phyloP scores from a whole-genome alignment of 2,329 filamentous ascomycete genomes.

The Celoporthe dispersa region DNA sequence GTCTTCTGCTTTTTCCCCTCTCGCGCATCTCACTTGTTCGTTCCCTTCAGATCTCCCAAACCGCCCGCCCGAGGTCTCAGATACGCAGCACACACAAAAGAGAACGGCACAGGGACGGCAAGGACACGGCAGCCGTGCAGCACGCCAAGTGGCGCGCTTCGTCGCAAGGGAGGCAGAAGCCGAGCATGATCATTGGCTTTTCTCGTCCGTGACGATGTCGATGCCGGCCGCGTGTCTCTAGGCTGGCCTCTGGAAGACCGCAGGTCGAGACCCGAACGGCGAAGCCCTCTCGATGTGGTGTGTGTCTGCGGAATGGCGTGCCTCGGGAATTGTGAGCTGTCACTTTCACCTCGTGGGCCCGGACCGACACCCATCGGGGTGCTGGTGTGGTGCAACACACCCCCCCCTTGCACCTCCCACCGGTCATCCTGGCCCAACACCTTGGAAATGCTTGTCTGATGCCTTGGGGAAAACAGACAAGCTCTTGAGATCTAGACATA shows the following conservation, averaged over 20 bases:
- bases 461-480: background rate
- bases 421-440: background rate
- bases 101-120: background rate
- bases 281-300: conserved; percentile 7
- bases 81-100: background rate
- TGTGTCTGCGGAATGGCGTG: background rate
- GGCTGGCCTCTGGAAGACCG: background rate
- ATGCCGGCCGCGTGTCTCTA: background rate
- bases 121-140: background rate
- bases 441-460: background rate
- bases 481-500: background rate
- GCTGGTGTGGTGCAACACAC: background rate
- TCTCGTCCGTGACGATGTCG: background rate
- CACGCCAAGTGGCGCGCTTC: conserved; percentile 6
- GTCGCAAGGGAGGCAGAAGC: background rate
- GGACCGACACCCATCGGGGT: background rate
- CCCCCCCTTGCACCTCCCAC: background rate
- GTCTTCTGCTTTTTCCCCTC: background rate
- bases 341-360: conserved; percentile 11
- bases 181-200: background rate
- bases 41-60: background rate
- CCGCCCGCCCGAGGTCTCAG: background rate
- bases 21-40: background rate
- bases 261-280: conserved; percentile 4
- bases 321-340: conserved; percentile 22